Evolutionary conservation across 139 green algal species (phyloP).

Genomic region (Chlamydomonas eustigma): DNA sequence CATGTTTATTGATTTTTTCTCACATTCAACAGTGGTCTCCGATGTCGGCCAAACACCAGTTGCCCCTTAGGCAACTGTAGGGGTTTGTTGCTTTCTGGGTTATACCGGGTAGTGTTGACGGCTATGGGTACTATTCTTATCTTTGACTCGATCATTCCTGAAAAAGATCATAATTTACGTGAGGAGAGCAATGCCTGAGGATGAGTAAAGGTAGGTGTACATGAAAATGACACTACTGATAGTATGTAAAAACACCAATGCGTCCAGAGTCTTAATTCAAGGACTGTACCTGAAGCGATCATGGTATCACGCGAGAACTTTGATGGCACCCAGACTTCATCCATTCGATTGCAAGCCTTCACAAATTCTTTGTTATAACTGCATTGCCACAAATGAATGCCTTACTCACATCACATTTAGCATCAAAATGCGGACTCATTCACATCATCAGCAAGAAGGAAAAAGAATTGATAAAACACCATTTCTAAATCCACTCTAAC

Average conservation of each 20-base stretch:
- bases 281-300: constrained; percentile 8
- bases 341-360: constrained; percentile 17
- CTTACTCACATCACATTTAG: too few relatives aligned
- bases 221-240: too few relatives aligned
- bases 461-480: too few relatives aligned
- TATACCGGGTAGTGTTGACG: constrained; percentile 27
- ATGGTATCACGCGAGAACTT: constrained; percentile 12
- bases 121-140: constrained; percentile 21
- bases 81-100: not conserved
- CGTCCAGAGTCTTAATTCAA: too few relatives aligned
- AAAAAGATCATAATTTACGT: not conserved
- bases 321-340: constrained; percentile 23
- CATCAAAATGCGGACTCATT: too few relatives aligned
- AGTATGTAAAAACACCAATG: too few relatives aligned
- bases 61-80: not conserved
- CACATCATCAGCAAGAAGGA: too few relatives aligned
- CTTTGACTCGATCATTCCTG: constrained; percentile 13
- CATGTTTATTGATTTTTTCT: too few relatives aligned
- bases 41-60: constrained; percentile 2
- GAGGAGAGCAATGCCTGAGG: too few relatives aligned
- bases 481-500: too few relatives aligned
- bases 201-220: too few relatives aligned
- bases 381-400: not conserved
- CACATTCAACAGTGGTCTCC: not conserved
- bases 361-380: constrained; percentile 14